Evolutionary conservation across 371 early-diverging fungal genomes (phyloP).

Genomic region (Mucor sp.): DNA sequence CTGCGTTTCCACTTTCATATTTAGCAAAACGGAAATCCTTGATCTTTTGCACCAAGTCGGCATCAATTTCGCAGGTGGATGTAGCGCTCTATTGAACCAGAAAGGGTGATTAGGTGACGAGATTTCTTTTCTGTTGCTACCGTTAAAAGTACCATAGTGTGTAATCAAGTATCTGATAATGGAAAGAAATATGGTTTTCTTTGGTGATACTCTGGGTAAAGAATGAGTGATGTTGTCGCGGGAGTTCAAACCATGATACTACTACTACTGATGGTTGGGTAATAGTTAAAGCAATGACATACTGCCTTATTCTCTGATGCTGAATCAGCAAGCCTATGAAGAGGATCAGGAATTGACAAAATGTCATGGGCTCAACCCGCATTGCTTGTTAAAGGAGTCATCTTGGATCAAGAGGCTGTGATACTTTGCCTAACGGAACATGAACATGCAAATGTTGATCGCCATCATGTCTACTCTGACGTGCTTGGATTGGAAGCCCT

Average conservation of each 20-base stretch:
- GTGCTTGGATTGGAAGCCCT: too few relatives aligned
- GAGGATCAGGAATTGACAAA: too few relatives aligned
- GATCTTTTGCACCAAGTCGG: slow-evolving; percentile 54
- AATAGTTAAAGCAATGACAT: too few relatives aligned
- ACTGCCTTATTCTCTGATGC: too few relatives aligned
- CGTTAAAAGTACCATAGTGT: background rate
- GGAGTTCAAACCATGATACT: background rate
- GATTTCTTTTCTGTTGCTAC: background rate
- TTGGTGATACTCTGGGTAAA: background rate
- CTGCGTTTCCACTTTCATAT: slow-evolving; percentile 58
- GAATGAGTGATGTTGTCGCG: background rate
- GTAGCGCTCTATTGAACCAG: slow-evolving; percentile 3
- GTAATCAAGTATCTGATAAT: background rate
- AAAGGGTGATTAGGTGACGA: background rate
- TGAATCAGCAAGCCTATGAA: too few relatives aligned
- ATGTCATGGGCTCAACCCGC: too few relatives aligned
- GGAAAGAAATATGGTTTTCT: background rate
- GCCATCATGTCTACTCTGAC: too few relatives aligned
- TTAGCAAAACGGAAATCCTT: slow-evolving; percentile 65
- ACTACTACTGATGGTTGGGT: background rate
- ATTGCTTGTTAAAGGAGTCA: too few relatives aligned
- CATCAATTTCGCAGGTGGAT: slow-evolving; percentile 64
- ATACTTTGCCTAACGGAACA: too few relatives aligned
- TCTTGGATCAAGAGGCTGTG: too few relatives aligned
- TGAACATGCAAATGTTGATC: too few relatives aligned